Evolutionary conservation across 2,329 filamentous ascomycete species (phyloP), one percentile per base, ranked within the genome.

Genomic region (Lecanicillium sp.): DNA sequence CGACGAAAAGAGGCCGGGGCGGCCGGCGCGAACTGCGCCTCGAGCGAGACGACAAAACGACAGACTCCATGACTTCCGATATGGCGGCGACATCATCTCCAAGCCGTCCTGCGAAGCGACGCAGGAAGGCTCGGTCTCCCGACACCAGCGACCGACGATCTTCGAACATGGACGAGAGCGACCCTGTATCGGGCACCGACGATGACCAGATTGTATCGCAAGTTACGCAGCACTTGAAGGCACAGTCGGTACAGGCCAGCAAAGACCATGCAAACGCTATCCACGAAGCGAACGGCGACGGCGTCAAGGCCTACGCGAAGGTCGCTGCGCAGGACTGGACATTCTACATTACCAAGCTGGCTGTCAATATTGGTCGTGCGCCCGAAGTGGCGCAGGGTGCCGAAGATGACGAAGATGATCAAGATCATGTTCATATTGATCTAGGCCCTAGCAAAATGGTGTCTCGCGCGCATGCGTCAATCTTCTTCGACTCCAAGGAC

Each of bases 291-390:
- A 73, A 77, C 45, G 69, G 69, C 29, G 72, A 79, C 29, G 77
- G 76, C 15, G 78, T 84, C 45, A 72, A 79, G 52, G 86, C 86
- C 27, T 92, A 86, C 58, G 86, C 85, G 40, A 90, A 90, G 64
- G 81, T 92, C 44, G 79, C 84, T 15, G 86, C 84, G 13, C 77
- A 79, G 47, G 82, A 87, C 55, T 92, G 86, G 86, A 88, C 85
- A 9, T 92, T 83, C 60, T 90, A 87, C 55, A 79, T 90, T 44
- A 84, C 81, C 45, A 79, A 81, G 45, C 71, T 87, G n/a, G 71
- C 72, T 38, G 76, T 88, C 54, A 80, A 84, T 48, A 88, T 92
- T 47, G 86, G 86, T 31, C 78, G 86, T 46, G 77, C 77, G 14
- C 75, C 77, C 4, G 79, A 83, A 43, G 49, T 56, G 28, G 45